Evolutionary conservation across 1,284 basidiomycete species (phyloP), one percentile per base, ranked within the genome.

Genomic region (Peniophora sp.): DNA sequence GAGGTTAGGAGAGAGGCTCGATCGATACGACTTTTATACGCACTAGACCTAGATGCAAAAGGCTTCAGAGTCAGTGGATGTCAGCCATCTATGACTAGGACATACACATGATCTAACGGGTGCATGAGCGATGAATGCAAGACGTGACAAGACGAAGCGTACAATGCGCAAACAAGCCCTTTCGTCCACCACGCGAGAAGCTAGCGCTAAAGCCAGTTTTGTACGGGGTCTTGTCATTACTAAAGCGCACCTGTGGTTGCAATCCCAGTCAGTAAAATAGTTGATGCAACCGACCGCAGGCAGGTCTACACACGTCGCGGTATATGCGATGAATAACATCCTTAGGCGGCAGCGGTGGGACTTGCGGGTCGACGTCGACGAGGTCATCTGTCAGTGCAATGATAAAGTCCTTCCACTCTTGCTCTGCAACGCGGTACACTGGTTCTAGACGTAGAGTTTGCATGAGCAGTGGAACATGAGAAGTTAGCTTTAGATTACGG

Each of bases 181-280:
- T 92, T 49, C 83, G 69, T 1, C 90, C 90, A 49, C 84, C 85
- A 50, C 90, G 70, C 8, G 89, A 90, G 59, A 90, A 88, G 53
- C 79, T 85, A 0, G 85, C 88, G 2, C 84, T 84, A 39, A 96
- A 79, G 3, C 75, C 75, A 3, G 70, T 79, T 69, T 97, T 96
- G 71, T 97, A 97, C 0, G 94, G 94, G 2, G 94, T 95, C 69
- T 92, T 92, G 63, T 94, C 88, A 54, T 92, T 92, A 61, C 89
- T 90, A 66, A 96, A 96, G n/a, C 93, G 81, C 14, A 94, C 69
- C 85, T 92, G 59, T n/a, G 49, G n/a, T 19, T 55, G 9, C 43
- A 34, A 10, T 22, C 20, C 27, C 16, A 14, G 32, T 43, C 8
- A 44, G 6, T 43, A 17, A 36, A 23, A n/a, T n/a, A n/a, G n/a